Base-by-base conservation (phyloP, 306 rosid species). In the Trifolium dubium region DNA sequence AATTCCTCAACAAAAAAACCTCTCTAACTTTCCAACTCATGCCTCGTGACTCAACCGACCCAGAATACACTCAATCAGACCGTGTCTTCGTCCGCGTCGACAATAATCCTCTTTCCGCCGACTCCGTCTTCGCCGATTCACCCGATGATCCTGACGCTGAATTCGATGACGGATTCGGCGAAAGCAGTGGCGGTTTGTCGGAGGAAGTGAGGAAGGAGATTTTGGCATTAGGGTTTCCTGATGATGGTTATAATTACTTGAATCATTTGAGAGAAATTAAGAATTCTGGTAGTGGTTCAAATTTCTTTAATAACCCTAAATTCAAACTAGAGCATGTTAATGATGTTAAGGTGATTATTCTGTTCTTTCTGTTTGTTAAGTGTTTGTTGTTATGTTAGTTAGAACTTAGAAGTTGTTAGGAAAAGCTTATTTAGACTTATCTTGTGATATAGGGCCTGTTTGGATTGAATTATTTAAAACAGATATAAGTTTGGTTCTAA, bases 211-310 rank as follows among this genome's bases (percentile, higher is more conserved):
- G 97, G 77, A 89, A 23, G 78, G 90, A 94, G 82, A 89, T 92
- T 84, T 73, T 94, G 67, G 97, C 85, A 41, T 86, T 94, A 13
- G 97, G 99, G 56, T 88, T 88, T 80, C 99, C 99, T 0, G 96
- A 92, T 41, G 99, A 94, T 60, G 96, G 99, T 51, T 94, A 92
- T 67, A 92, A 94, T 79, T 94, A 94, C 83, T 80, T 94, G 75
- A 65, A 5, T 19, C 99, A 92, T 66, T 39, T 94, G 87, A 74
- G 95, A 74, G 94, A 94, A 60, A 94, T 92, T 51, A 88, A 80
- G 83, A 89, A 88, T 46, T 34, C 87, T 17, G 98, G 98, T 12
- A 96, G 87, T n/a, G 97, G 97, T 58, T 83, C 97, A 2, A 69
- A 84, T 0, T 91, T 82, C 74, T 89, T 84, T 80, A 64, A 85